A percentile compares a stretch with the other conserved stretches of the same genome.
Evolutionary conservation across 73 alveolate species (phyloP).

Genomic region (Tetrahymena thermophila): DNA sequence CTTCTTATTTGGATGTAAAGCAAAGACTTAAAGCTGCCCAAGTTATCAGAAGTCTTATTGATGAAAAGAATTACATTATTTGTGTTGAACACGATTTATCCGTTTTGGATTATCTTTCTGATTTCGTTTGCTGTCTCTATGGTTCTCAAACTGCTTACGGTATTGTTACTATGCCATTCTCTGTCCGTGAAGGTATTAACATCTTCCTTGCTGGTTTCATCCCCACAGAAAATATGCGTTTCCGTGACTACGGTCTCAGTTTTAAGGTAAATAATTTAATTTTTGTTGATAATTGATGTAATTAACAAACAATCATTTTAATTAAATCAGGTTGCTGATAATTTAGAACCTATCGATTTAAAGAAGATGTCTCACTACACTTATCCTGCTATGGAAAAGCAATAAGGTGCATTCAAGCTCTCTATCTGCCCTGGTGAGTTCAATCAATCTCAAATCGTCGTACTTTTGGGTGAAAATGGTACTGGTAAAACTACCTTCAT

Average conservation of each 20-base stretch:
- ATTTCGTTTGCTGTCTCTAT: conserved; percentile 96
- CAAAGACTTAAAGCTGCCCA: conserved; percentile 94
- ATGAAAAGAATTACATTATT: conserved; percentile 84
- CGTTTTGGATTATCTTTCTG: conserved; percentile 96
- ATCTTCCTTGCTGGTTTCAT: conserved; percentile 97
- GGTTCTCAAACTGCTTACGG: conserved; percentile 99
- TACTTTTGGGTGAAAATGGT: conserved; percentile 96
- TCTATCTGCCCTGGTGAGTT: conserved; percentile 84
- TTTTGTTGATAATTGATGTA: not conserved
- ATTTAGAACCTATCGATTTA: conserved; percentile 34
- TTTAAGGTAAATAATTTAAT: conserved; percentile 64
- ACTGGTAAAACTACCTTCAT: conserved; percentile 97
- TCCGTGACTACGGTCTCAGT: conserved; percentile 90
- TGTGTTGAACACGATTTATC: conserved; percentile 97
- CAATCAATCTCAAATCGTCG: conserved; percentile 90
- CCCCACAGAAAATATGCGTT: conserved; percentile 98
- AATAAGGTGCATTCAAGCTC: conserved; percentile 67
- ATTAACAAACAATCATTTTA: not conserved
- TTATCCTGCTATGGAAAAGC: conserved; percentile 89
- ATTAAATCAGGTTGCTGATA: conserved; percentile 53
- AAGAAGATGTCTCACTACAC: conserved; percentile 55
- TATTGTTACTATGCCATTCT: conserved; percentile 99
- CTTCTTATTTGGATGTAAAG: conserved; percentile 94
- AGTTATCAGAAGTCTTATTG: conserved; percentile 72
- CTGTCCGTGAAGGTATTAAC: conserved; percentile 99